Percentiles rank a stretch among this genome's conserved stretches.
Evolutionary conservation across 2,329 filamentous ascomycete genomes (phyloP).

Genomic region (Fusarium buxicola): DNA sequence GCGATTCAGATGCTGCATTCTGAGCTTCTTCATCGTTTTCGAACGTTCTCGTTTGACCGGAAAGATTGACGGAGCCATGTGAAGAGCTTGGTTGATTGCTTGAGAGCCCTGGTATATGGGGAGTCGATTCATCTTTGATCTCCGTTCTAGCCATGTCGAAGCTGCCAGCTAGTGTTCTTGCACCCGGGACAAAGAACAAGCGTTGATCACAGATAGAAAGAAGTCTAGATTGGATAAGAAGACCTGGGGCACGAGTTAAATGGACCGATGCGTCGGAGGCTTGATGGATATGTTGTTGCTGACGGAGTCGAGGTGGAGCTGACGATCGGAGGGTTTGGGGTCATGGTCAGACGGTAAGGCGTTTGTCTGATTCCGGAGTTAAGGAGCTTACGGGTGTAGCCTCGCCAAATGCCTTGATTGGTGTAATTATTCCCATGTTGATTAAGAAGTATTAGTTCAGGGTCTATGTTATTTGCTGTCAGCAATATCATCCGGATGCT

Average conservation of each 20-base stretch:
- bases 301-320: neutral
- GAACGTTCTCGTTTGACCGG: neutral
- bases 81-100: neutral
- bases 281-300: too few species aligned
- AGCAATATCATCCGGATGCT: too few species aligned
- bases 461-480: too few species aligned
- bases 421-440: too few species aligned
- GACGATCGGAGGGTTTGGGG: conserved; percentile 6
- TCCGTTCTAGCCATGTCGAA: neutral
- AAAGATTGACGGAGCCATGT: neutral
- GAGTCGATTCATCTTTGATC: neutral
- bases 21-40: conserved; percentile 3
- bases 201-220: too few species aligned
- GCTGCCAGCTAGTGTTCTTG: too few species aligned
- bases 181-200: too few species aligned
- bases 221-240: too few species aligned
- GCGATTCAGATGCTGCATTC: neutral
- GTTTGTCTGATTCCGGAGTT: neutral
- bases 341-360: conserved; percentile 1
- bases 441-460: too few species aligned
- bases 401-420: too few species aligned
- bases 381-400: neutral
- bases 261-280: too few species aligned
- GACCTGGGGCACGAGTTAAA: too few species aligned
- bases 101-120: neutral